Percentiles rank a stretch among this genome's conserved stretches.
Conservation (phyloP, 192 early-diverging fungal species). For the Chytriomyces confervae region DNA sequence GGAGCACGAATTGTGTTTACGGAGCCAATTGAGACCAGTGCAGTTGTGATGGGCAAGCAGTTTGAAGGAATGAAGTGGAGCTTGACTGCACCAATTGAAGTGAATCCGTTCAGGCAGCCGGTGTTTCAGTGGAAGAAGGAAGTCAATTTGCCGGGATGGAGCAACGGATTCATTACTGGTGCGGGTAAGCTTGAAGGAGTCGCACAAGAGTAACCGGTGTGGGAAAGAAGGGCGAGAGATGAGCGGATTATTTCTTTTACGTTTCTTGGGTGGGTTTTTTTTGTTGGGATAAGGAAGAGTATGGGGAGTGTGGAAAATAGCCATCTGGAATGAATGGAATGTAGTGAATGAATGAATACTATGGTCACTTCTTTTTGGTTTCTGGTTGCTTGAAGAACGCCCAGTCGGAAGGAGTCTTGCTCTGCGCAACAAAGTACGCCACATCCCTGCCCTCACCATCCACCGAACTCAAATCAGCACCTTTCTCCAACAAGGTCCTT, state of each 20-base stretch:
- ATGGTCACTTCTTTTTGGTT: too few relatives aligned
- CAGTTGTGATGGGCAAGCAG: slow-evolving; percentile 40
- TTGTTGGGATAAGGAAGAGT: too few relatives aligned
- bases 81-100: slow-evolving; percentile 34
- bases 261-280: too few relatives aligned
- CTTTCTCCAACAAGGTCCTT: background rate
- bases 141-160: slow-evolving; percentile 60
- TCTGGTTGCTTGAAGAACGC: too few relatives aligned
- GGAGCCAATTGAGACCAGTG: slow-evolving; percentile 52
- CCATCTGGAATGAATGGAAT: too few relatives aligned
- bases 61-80: slow-evolving; percentile 41
- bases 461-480: background rate
- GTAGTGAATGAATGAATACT: too few relatives aligned
- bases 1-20: slow-evolving; percentile 47
- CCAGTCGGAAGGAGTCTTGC: too few relatives aligned
- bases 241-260: too few relatives aligned
- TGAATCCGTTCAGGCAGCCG: slow-evolving; percentile 61
- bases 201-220: too few relatives aligned
- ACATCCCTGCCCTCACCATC: slow-evolving; percentile 9
- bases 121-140: slow-evolving; percentile 56
- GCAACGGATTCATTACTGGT: slow-evolving; percentile 58
- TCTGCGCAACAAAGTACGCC: background rate
- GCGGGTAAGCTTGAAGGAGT: background rate
- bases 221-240: too few relatives aligned
- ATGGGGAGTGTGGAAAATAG: too few relatives aligned